These are phyloP conservation scores for Eucalyptus grandis DNA, from an alignment of 345 rosid species.

Conservation along the genomic window DNA sequence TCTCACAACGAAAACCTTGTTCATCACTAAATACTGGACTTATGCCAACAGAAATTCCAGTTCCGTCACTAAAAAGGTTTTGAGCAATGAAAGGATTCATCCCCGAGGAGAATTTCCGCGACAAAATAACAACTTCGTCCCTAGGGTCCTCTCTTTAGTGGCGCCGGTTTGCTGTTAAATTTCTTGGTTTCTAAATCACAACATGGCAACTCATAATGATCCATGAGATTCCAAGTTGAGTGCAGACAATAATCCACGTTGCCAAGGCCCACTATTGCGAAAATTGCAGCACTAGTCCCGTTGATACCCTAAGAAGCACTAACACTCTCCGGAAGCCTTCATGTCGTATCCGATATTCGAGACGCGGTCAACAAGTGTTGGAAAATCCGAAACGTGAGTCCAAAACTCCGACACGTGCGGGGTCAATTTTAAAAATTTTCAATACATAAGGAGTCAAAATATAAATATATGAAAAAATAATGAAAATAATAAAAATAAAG, in stretches of 20 bases:
- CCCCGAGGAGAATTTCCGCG: background rate
- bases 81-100: background rate
- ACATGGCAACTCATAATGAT: background rate
- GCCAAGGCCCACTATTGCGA: background rate
- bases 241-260: background rate
- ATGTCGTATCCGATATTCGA: accelerated
- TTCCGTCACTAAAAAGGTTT: background rate
- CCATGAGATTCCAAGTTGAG: background rate
- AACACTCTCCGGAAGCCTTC: accelerated
- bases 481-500: too few relatives aligned
- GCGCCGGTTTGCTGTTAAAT: background rate
- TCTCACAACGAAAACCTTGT: background rate
- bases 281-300: background rate
- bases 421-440: too few relatives aligned
- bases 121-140: background rate
- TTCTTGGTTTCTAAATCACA: background rate
- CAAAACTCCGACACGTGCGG: accelerated
- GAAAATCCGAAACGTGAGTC: too few relatives aligned
- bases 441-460: too few relatives aligned
- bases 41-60: background rate
- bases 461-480: too few relatives aligned
- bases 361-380: too few relatives aligned
- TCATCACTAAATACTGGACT: background rate
- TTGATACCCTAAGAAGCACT: too few relatives aligned
- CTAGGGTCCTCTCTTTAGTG: background rate